Evolutionary conservation across 169 alveolate species (phyloP).

Genomic region (Miamiensis avidus): DNA sequence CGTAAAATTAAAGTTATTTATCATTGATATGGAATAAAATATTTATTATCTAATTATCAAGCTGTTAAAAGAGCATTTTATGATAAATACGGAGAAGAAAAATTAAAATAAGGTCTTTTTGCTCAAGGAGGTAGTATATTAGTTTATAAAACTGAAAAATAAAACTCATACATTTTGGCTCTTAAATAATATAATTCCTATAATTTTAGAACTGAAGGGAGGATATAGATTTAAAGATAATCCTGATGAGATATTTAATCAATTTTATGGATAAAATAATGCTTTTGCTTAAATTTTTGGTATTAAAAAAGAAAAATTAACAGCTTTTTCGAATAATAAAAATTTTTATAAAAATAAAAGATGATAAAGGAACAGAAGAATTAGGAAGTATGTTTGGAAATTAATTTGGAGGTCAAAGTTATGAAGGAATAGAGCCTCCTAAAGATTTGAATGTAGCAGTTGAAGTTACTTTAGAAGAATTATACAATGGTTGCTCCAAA

Average conservation of each 20-base stretch:
- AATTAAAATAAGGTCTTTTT: constrained; percentile 59
- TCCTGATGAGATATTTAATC: constrained; percentile 77
- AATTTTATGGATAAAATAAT: constrained; percentile 73
- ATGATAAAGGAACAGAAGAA: constrained; percentile 45
- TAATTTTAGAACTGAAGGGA: constrained; percentile 40
- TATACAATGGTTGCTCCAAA: constrained; percentile 75
- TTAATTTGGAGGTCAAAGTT: constrained; percentile 46
- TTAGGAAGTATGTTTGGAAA: constrained; percentile 53
- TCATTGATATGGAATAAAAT: not conserved
- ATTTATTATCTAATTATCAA: not conserved
- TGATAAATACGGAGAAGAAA: constrained; percentile 69
- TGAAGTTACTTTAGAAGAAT: constrained; percentile 76
- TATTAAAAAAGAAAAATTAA: too few species aligned
- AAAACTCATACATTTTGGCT: not conserved
- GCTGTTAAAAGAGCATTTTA: constrained; percentile 52
- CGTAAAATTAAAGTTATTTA: constrained; percentile 9
- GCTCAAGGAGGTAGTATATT: constrained; percentile 26
- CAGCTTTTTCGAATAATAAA: not conserved
- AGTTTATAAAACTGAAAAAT: too few species aligned
- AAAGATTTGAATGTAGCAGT: constrained; percentile 52
- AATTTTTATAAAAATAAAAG: constrained; percentile 32
- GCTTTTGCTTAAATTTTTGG: constrained; percentile 58
- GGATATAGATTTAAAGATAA: constrained; percentile 80
- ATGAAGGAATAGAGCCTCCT: constrained; percentile 32
- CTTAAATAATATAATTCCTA: not conserved